Conservation (phyloP, 257 asterid genomes). For the Verbascum thapsus region DNA sequence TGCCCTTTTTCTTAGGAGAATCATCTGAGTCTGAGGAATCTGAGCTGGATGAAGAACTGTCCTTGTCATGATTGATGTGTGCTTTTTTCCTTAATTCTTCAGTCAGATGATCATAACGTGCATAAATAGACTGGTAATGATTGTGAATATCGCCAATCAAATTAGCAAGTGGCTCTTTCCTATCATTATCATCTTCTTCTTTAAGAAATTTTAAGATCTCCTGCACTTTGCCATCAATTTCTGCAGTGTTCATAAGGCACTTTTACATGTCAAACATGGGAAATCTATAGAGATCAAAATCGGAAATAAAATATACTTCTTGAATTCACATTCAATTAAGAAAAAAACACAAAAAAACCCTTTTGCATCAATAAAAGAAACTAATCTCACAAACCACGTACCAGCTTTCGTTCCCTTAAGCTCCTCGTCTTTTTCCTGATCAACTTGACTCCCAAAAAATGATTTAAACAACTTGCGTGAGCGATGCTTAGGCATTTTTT, state of each 20-base stretch:
- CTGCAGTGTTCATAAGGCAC: slow-evolving; percentile 49
- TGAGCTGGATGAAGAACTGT: slow-evolving; percentile 62
- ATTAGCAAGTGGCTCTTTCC: slow-evolving; percentile 44
- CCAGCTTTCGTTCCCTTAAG: slow-evolving; percentile 67
- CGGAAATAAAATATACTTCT: background rate
- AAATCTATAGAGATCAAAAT: background rate
- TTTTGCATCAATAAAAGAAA: slow-evolving; percentile 4
- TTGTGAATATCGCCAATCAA: slow-evolving; percentile 55
- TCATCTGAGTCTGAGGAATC: slow-evolving; percentile 70
- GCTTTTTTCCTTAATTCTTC: slow-evolving; percentile 57
- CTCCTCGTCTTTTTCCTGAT: slow-evolving; percentile 58
- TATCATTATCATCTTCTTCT: slow-evolving; percentile 45
- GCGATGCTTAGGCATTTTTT: slow-evolving; percentile 57
- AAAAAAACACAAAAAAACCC: too few relatives aligned
- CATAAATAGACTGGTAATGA: slow-evolving; percentile 62
- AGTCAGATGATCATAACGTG: slow-evolving; percentile 68
- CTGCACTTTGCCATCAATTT: slow-evolving; percentile 67
- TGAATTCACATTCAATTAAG: background rate
- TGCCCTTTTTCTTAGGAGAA: slow-evolving; percentile 40
- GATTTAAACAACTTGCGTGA: slow-evolving; percentile 54
- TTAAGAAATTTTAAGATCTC: slow-evolving; percentile 49
- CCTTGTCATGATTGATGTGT: slow-evolving; percentile 42
- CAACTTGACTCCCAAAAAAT: slow-evolving; percentile 48
- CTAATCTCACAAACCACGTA: slow-evolving; percentile 27
- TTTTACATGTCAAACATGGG: background rate